Percentiles rank a stretch among this genome's conserved stretches.
Evolutionary conservation across 2,329 filamentous ascomycete species (phyloP).

Genomic region (Diaporthe longicolla): DNA sequence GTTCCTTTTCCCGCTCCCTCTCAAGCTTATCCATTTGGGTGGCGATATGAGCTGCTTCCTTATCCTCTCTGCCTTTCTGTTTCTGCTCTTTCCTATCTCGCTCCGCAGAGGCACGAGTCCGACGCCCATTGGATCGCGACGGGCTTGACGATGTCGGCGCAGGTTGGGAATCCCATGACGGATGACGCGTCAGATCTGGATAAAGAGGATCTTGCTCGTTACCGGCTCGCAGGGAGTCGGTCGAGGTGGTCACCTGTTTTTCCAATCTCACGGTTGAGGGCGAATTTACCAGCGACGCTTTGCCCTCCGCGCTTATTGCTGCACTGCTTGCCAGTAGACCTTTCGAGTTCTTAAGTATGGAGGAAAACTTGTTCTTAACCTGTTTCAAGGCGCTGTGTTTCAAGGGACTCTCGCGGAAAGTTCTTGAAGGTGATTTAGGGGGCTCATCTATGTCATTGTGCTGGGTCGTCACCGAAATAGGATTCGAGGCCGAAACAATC

Average conservation of each 20-base stretch:
- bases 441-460: slow-evolving; percentile 59
- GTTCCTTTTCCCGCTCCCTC: slow-evolving; percentile 78
- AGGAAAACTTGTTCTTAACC: slow-evolving; percentile 92
- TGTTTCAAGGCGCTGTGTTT: slow-evolving; percentile 73
- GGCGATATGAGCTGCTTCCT: slow-evolving; percentile 72
- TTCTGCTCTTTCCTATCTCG: slow-evolving; percentile 74
- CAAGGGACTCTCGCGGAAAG: slow-evolving; percentile 77
- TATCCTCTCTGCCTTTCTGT: slow-evolving; percentile 71
- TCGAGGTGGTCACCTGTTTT: slow-evolving; percentile 60
- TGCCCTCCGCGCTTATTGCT: slow-evolving; percentile 73
- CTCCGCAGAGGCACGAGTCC: slow-evolving; percentile 72
- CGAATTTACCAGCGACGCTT: slow-evolving; percentile 67
- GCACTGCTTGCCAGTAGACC: slow-evolving; percentile 86
- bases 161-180: slow-evolving; percentile 49
- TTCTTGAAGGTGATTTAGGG: slow-evolving; percentile 69
- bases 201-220: slow-evolving; percentile 56
- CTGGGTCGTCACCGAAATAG: slow-evolving; percentile 60
- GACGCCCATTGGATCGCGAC: slow-evolving; percentile 58
- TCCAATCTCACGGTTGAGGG: slow-evolving; percentile 65
- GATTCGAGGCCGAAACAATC: slow-evolving; percentile 60
- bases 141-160: slow-evolving; percentile 58
- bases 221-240: slow-evolving; percentile 60
- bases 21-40: slow-evolving; percentile 75
- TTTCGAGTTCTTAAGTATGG: slow-evolving; percentile 89
- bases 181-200: slow-evolving; percentile 61